Conservation (phyloP, 1,284 basidiomycete species). For the Pseudozyma thailandica region DNA sequence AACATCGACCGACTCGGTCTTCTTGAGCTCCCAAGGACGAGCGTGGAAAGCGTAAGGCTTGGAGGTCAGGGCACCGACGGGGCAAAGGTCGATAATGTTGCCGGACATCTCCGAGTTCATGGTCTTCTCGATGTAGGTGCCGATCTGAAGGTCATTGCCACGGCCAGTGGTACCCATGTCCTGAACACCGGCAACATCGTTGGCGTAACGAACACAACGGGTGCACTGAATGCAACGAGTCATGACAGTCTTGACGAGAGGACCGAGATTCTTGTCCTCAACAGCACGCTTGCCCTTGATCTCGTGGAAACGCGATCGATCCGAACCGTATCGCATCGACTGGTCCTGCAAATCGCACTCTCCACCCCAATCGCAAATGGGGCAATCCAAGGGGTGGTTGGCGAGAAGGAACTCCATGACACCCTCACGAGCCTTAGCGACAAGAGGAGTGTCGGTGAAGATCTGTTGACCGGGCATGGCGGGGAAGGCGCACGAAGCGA, state of each 20-base stretch:
- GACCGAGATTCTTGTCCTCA: constrained; percentile 98
- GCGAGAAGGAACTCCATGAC: constrained; percentile 99
- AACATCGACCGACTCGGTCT: constrained; percentile 97
- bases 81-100: constrained; percentile 95
- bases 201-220: constrained; percentile 97
- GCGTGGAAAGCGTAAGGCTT: constrained; percentile 98
- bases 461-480: constrained; percentile 97
- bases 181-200: constrained; percentile 98
- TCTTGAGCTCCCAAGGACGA: constrained; percentile 98
- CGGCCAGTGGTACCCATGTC: constrained; percentile 96
- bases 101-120: constrained; percentile 98
- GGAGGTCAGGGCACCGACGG: constrained; percentile 94
- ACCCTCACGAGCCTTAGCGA: constrained; percentile 89
- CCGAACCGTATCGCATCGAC: constrained; percentile 98
- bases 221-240: constrained; percentile 99
- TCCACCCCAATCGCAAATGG: constrained; percentile 83
- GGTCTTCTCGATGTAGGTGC: constrained; percentile 96
- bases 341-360: constrained; percentile 99
- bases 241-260: constrained; percentile 98
- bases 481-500: constrained; percentile 83
- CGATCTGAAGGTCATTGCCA: constrained; percentile 98
- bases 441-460: constrained; percentile 92
- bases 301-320: constrained; percentile 97
- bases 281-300: constrained; percentile 96
- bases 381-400: constrained; percentile 98